phyloP scores from a whole-genome alignment of 306 rosid species.

The Rubus idaeus region DNA sequence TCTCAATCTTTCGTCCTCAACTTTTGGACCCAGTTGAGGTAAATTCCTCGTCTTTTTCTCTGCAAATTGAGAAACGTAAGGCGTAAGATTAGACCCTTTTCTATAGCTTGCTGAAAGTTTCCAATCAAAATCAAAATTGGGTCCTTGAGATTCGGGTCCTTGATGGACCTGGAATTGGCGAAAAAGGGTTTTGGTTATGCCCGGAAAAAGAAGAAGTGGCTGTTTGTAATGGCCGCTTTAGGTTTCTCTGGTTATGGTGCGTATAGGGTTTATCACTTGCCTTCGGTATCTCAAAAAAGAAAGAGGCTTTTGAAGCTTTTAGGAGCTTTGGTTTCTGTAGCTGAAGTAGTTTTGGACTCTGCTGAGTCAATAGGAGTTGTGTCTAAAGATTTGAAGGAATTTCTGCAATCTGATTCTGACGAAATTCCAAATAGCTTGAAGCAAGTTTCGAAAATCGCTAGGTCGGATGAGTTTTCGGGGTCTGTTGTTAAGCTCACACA shows the following conservation, averaged over 20 bases:
- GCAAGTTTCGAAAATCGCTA: conserved; percentile 66
- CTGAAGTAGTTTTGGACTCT: conserved; percentile 59
- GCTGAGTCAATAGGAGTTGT: conserved; percentile 62
- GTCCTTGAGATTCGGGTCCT: conserved; percentile 35
- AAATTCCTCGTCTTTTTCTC: not conserved
- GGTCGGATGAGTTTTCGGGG: conserved; percentile 55
- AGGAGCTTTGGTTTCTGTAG: conserved; percentile 51
- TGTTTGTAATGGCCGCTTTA: conserved; percentile 43
- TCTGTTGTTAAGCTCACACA: conserved; percentile 52
- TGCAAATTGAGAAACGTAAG: not conserved
- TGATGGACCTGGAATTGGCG: conserved; percentile 52
- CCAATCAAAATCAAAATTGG: not conserved
- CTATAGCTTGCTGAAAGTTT: not conserved
- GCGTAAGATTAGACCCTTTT: not conserved
- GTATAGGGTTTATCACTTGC: conserved; percentile 52
- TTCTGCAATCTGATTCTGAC: conserved; percentile 68
- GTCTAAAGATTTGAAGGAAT: conserved; percentile 63
- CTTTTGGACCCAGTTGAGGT: conserved; percentile 6
- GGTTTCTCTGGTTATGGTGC: conserved; percentile 60
- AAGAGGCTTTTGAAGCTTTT: conserved; percentile 53
- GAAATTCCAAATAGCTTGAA: conserved; percentile 65
- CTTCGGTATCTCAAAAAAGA: conserved; percentile 56
- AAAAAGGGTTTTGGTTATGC: conserved; percentile 41
- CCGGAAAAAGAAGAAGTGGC: conserved; percentile 57
- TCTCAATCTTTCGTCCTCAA: not conserved